Conservation (phyloP, 805 yeast species). For the Ogataea pignaliae region DNA sequence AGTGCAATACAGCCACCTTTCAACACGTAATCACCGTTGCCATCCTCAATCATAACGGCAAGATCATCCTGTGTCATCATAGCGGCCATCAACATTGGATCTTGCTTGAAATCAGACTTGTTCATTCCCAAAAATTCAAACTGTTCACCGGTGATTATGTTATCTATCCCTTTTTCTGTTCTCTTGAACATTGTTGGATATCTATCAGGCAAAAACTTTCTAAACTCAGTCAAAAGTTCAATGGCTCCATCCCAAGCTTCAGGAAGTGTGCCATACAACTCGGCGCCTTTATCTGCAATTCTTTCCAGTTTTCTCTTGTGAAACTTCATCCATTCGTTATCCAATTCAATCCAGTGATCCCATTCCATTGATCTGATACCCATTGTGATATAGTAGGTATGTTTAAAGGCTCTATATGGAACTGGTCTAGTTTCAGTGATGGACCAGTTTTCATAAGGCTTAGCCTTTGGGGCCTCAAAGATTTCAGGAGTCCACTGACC, state of each 20-base stretch:
- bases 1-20: slow-evolving; percentile 60
- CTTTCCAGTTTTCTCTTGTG: slow-evolving; percentile 51
- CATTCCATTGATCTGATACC: slow-evolving; percentile 62
- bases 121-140: slow-evolving; percentile 32
- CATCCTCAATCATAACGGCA: slow-evolving; percentile 60
- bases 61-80: slow-evolving; percentile 61
- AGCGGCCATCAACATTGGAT: slow-evolving; percentile 57
- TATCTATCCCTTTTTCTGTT: slow-evolving; percentile 45
- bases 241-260: slow-evolving; percentile 50
- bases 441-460: slow-evolving; percentile 45
- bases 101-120: slow-evolving; percentile 35
- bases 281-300: slow-evolving; percentile 40
- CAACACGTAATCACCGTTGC: slow-evolving; percentile 51
- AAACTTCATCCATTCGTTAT: slow-evolving; percentile 57
- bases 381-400: slow-evolving; percentile 62
- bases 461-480: slow-evolving; percentile 46
- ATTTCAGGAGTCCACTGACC: slow-evolving; percentile 55
- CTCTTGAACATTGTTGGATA: slow-evolving; percentile 51
- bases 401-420: slow-evolving; percentile 66
- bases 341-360: slow-evolving; percentile 63
- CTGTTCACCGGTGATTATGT: slow-evolving; percentile 49
- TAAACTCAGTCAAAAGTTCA: slow-evolving; percentile 51
- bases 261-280: slow-evolving; percentile 46
- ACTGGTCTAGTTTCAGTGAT: slow-evolving; percentile 45
- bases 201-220: slow-evolving; percentile 48